These are phyloP conservation scores for Pyrenula aspistea DNA, from an alignment of 495 filamentous ascomycete genomes.

Conservation along the genomic window DNA sequence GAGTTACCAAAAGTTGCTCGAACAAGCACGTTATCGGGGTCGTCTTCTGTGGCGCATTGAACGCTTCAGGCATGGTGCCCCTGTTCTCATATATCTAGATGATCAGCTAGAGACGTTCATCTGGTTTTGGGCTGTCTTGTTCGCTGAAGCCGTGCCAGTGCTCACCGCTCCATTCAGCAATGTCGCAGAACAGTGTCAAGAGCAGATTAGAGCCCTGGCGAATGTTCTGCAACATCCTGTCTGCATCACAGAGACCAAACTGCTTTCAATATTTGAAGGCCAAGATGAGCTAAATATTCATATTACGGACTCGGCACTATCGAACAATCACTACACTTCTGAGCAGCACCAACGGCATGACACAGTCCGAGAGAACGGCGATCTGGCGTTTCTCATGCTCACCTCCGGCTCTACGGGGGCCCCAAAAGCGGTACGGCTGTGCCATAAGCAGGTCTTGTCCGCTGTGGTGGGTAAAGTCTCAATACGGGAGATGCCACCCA, in stretches of 20 bases:
- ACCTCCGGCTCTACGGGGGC: conserved; percentile 47
- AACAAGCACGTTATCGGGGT: background rate
- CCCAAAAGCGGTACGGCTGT: conserved; percentile 38
- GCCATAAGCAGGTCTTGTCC: conserved; percentile 30
- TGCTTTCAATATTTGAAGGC: background rate
- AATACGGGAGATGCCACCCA: background rate
- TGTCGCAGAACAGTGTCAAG: background rate
- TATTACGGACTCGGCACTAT: background rate
- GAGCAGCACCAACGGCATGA: background rate
- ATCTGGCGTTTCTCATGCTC: conserved; percentile 33
- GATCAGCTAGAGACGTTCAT: background rate
- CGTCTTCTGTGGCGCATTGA: background rate
- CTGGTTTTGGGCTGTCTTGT: background rate
- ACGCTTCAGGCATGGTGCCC: background rate
- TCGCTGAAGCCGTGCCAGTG: background rate
- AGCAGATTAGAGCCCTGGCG: background rate
- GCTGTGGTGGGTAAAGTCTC: conserved; percentile 14
- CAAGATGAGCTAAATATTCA: background rate
- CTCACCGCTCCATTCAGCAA: background rate
- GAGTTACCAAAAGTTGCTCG: background rate
- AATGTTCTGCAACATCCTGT: background rate
- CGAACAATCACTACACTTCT: background rate
- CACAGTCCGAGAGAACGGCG: background rate
- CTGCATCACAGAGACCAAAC: background rate
- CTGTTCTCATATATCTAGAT: background rate